Base-by-base conservation (phyloP, 2,329 filamentous ascomycete genomes). In the Botrytis fragariae region DNA sequence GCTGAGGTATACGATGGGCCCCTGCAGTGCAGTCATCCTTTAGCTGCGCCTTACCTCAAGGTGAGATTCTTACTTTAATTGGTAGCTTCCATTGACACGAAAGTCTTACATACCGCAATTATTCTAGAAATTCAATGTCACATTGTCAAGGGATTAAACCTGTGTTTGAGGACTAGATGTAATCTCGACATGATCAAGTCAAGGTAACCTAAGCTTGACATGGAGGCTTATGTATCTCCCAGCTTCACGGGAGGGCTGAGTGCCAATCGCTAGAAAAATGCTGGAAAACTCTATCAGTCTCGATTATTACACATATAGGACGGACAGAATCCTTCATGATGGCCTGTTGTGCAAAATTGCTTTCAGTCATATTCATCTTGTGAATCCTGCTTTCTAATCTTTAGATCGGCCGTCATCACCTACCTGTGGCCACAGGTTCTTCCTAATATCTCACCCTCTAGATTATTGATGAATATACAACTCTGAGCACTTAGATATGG, bases 11-110 rank as follows among this genome's bases (percentile, higher is more conserved):
- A 60, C 35, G 72, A 44, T 51, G 59, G 39, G 20, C 48, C 61
- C 69, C 59, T 74, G 72, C 72, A 64, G 72, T 74, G 69, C 54
- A 59, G 72, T 63, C 72, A 74, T 71, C 72, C 51, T 65, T 72
- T 70, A 71, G 72, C 72, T 74, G 72, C 60, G 51, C 72, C 60
- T 57, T 67, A 42, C 45, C 61, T 57, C 39, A 63, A 35, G 32
- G 37, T 73, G 25, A 67, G 45, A 72, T 67, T 57, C 32, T 57
- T 32, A 39, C 45, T 62, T 57, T 45, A 57, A 72, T 62, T 74
- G 72, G 69, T 65, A 44, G 69, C 71, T 57, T 60, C n/a, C 54
- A 32, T 54, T 54, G 39, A 72, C 39, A 57, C 61, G 62, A 68
- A 37, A 74, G n/a, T 39, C 69, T 64, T 54, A 71, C 72, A 67